Conservation (phyloP, 2,329 filamentous ascomycete genomes). For the Fusarium protoensiforme region DNA sequence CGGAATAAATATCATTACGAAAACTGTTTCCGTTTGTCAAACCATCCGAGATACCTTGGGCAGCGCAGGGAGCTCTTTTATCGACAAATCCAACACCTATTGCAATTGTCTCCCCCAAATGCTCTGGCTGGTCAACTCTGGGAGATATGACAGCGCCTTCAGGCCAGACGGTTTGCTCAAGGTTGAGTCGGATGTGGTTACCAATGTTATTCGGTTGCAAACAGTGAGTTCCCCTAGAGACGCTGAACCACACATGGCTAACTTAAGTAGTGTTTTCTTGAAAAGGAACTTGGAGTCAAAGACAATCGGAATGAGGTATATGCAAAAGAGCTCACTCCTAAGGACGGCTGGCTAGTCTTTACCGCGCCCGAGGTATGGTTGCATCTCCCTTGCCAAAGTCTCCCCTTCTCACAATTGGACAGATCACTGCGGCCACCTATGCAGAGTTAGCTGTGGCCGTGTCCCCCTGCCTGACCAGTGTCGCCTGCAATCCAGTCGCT, state of each 20-base stretch:
- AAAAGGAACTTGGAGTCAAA: background rate
- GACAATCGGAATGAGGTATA: background rate
- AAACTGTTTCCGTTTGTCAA: background rate
- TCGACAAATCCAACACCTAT: background rate
- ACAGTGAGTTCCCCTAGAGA: background rate
- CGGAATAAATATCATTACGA: background rate
- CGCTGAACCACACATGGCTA: background rate
- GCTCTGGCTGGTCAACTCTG: background rate
- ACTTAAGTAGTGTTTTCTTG: background rate
- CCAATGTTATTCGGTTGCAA: conserved; percentile 2
- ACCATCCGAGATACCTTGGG: background rate
- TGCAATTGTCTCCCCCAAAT: background rate
- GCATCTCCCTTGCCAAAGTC: background rate
- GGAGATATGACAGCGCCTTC: background rate
- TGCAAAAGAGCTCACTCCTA: background rate
- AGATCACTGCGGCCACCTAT: conserved; percentile 3
- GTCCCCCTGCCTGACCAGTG: background rate
- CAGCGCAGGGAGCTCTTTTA: background rate
- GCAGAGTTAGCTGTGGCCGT: background rate
- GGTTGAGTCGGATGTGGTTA: background rate
- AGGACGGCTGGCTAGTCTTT: background rate
- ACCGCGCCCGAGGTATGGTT: background rate
- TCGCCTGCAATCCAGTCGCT: background rate
- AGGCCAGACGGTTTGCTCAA: background rate
- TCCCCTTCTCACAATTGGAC: background rate